Conservation (phyloP, 2,329 filamentous ascomycete species). For the Dothistroma septosporum region DNA sequence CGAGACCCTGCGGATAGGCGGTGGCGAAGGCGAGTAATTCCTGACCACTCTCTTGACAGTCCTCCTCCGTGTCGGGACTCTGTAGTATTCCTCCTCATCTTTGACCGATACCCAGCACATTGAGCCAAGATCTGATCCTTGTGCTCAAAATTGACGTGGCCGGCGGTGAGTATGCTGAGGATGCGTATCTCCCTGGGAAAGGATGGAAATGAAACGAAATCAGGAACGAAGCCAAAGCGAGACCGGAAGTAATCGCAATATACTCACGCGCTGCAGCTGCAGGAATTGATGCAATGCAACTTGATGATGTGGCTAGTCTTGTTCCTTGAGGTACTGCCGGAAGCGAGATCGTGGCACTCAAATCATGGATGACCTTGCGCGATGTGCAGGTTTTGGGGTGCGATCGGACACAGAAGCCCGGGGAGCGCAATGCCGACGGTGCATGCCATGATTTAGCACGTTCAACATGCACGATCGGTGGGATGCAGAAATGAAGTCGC, state of each 20-base stretch:
- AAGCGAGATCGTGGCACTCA: background rate
- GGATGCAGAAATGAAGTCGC: background rate
- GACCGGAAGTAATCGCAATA: background rate
- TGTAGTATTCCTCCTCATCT: conserved; percentile 39
- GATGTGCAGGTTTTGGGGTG: background rate
- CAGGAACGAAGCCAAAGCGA: background rate
- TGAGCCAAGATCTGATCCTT: background rate
- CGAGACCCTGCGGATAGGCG: conserved; percentile 19
- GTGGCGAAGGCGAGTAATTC: conserved; percentile 21
- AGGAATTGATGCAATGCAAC: background rate
- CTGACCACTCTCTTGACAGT: conserved; percentile 10
- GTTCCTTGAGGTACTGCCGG: background rate
- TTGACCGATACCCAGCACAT: conserved; percentile 49
- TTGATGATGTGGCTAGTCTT: conserved; percentile 4
- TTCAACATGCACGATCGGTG: background rate
- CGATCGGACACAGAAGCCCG: background rate
- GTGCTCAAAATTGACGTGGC: background rate
- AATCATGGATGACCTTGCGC: background rate
- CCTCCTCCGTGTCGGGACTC: conserved; percentile 4
- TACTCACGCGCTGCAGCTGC: conserved; percentile 4
- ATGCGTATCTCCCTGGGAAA: background rate
- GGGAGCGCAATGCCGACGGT: background rate
- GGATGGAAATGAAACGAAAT: background rate
- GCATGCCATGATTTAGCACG: background rate
- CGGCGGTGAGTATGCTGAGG: background rate